phyloP scores from a whole-genome alignment of 116 monocot species.

The Trichopus zeylanicus region DNA sequence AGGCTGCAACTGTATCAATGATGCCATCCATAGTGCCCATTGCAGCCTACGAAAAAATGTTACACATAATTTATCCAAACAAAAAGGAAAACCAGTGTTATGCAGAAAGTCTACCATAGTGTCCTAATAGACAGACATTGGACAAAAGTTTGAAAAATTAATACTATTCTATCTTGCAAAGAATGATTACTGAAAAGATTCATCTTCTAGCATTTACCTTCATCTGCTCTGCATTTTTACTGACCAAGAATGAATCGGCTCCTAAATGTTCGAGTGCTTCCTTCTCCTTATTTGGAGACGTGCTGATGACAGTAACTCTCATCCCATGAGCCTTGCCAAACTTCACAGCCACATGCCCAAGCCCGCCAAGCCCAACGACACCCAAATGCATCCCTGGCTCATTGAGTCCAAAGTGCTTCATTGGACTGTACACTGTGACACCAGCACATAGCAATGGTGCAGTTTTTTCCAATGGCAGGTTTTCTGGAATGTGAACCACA shows the following conservation, averaged over 20 bases:
- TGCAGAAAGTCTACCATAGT: too few relatives aligned
- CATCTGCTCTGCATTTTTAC: slow-evolving; percentile 20
- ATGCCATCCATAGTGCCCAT: slow-evolving; percentile 16
- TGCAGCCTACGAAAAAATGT: slow-evolving; percentile 2
- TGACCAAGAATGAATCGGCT: slow-evolving; percentile 30
- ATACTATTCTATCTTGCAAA: too few relatives aligned
- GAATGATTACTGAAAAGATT: too few relatives aligned
- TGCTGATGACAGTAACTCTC: slow-evolving; percentile 37
- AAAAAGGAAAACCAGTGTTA: too few relatives aligned
- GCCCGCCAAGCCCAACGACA: slow-evolving; percentile 37
- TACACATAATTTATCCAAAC: not conserved
- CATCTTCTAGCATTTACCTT: slow-evolving; percentile 8
- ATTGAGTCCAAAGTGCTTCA: slow-evolving; percentile 14
- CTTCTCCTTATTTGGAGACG: slow-evolving; percentile 18
- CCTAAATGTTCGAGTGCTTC: slow-evolving; percentile 25
- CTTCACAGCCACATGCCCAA: slow-evolving; percentile 47
- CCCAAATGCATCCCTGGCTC: slow-evolving; percentile 26
- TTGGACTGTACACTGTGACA: slow-evolving; percentile 21
- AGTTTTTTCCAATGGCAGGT: slow-evolving; percentile 6
- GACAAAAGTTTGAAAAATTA: too few relatives aligned
- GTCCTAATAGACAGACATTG: too few relatives aligned
- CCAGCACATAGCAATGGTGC: slow-evolving; percentile 24
- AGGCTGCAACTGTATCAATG: slow-evolving; percentile 9
- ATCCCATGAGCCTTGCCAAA: slow-evolving; percentile 33
- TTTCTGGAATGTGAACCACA: slow-evolving; percentile 7